These are phyloP conservation scores for Coemansia sp. DNA, from an alignment of 192 early-diverging fungal species.

Conservation along the genomic window DNA sequence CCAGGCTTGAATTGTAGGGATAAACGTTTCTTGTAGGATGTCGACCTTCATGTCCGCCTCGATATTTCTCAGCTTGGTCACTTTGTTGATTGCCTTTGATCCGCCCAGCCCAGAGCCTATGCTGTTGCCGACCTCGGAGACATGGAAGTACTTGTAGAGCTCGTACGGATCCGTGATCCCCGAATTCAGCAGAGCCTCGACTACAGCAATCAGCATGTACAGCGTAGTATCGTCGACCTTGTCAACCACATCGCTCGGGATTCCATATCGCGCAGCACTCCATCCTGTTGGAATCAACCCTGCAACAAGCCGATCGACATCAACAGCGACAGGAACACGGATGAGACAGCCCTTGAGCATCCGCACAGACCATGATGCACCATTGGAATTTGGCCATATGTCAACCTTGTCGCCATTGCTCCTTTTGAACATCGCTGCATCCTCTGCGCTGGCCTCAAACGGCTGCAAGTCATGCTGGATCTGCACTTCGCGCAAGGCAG, in stretches of 20 bases:
- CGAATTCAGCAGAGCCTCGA: constrained; percentile 84
- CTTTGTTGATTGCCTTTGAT: constrained; percentile 62
- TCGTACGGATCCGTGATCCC: constrained; percentile 97
- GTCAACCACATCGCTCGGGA: constrained; percentile 84
- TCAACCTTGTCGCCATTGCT: constrained; percentile 77
- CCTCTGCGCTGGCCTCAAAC: constrained; percentile 84
- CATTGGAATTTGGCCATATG: constrained; percentile 52
- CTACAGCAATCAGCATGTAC: constrained; percentile 84
- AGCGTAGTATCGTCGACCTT: constrained; percentile 90
- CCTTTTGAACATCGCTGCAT: constrained; percentile 80
- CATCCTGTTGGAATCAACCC: constrained; percentile 94
- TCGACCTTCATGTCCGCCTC: constrained; percentile 83
- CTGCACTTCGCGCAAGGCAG: constrained; percentile 81
- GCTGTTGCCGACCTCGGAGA: constrained; percentile 90
- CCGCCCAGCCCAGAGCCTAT: constrained; percentile 90
- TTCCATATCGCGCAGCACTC: constrained; percentile 85
- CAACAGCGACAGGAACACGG: constrained; percentile 85
- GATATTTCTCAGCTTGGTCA: constrained; percentile 71
- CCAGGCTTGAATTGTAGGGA: constrained; percentile 32
- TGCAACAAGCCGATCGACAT: constrained; percentile 78
- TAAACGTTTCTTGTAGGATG: constrained; percentile 75
- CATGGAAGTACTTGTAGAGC: constrained; percentile 94
- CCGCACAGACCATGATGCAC: constrained; percentile 73
- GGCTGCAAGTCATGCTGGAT: constrained; percentile 84
- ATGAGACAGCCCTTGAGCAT: constrained; percentile 87